Percentiles rank a stretch among this genome's conserved stretches.
phyloP scores from a whole-genome alignment of 208 protist species.

The Ichthyophonus hoferi region DNA sequence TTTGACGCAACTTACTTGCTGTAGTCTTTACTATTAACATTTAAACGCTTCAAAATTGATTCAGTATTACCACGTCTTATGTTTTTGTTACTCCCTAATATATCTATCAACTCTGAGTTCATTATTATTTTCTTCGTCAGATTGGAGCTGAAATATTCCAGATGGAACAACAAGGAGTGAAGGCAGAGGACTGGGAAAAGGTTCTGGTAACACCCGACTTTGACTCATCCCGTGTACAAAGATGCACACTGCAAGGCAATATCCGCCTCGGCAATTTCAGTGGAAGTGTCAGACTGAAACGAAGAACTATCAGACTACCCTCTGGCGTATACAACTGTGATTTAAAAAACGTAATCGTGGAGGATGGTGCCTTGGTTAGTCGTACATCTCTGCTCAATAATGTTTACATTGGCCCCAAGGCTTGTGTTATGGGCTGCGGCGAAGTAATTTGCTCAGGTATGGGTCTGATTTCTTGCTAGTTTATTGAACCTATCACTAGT shows the following conservation, averaged over 20 bases:
- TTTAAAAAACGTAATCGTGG: conserved; percentile 13
- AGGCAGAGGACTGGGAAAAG: not conserved
- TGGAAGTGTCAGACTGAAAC: not conserved
- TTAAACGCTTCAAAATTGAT: no score
- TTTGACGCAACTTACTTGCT: no score
- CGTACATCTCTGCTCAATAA: not conserved
- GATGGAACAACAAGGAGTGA: not conserved
- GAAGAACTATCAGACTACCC: not conserved
- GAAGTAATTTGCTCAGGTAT: conserved; percentile 3
- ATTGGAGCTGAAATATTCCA: not conserved
- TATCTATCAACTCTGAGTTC: no score
- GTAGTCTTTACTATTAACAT: no score
- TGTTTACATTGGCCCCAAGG: not conserved
- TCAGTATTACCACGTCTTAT: no score
- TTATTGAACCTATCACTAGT: no score
- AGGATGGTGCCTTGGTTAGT: not conserved
- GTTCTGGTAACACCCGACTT: conserved; percentile 10
- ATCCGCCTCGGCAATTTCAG: conserved; percentile 12
- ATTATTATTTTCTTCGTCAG: not conserved
- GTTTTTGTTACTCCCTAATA: no score
- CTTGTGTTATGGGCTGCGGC: conserved; percentile 6
- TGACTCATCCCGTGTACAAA: not conserved
- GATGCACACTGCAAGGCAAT: not conserved
- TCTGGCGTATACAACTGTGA: conserved; percentile 13
- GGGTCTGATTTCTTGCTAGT: no score